Conservation (phyloP, 192 early-diverging fungal genomes). For the Lunasporangiospora selenospora region DNA sequence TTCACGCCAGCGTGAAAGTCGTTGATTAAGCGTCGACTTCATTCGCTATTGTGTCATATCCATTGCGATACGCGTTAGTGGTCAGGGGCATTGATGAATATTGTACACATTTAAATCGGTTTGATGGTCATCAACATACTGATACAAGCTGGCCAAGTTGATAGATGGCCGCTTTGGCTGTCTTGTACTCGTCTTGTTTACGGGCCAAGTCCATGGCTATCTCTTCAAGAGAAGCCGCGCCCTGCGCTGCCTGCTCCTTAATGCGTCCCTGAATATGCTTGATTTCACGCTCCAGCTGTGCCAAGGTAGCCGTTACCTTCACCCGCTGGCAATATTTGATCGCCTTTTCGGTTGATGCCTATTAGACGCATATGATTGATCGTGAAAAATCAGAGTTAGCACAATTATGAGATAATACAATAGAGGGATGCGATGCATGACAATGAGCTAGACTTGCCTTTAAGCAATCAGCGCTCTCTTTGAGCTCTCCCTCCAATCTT, state of each 20-base stretch:
- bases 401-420: not conserved
- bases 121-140: not conserved
- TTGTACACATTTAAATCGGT: too few species aligned
- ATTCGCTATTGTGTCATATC: too few species aligned
- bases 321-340: constrained; percentile 71
- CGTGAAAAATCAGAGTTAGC: not conserved
- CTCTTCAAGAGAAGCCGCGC: constrained; percentile 65
- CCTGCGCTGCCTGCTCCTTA: constrained; percentile 59
- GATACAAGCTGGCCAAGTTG: constrained; percentile 54
- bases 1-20: constrained; percentile 66
- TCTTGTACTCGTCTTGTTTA: constrained; percentile 57
- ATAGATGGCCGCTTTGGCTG: constrained; percentile 60
- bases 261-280: constrained; percentile 55
- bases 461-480: constrained; percentile 32
- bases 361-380: not conserved
- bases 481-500: constrained; percentile 23
- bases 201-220: constrained; percentile 60
- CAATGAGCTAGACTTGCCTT: constrained; percentile 33
- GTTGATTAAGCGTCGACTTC: constrained; percentile 59
- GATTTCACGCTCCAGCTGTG: constrained; percentile 69
- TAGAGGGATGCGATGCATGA: too few species aligned
- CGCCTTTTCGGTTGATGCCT: constrained; percentile 60
- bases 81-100: not conserved
- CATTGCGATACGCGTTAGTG: not conserved
- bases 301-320: constrained; percentile 43